Evolutionary conservation across 1,284 basidiomycete genomes (phyloP), one percentile per base, ranked within the genome.

Genomic region (Irpex sp.): DNA sequence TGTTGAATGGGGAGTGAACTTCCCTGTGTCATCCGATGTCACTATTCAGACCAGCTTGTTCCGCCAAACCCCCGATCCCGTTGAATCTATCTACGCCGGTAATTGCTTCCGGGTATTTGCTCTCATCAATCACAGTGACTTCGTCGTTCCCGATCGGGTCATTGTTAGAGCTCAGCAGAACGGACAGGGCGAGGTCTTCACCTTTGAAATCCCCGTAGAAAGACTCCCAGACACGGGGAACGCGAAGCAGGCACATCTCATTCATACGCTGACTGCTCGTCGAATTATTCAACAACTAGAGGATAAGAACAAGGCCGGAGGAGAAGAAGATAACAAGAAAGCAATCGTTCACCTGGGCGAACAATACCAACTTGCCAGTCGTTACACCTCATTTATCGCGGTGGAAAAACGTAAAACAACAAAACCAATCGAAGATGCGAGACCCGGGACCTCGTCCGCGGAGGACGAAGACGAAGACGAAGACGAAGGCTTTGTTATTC

Each of bases 1-100:
- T 1, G 67, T 86, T 21, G 79, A 84, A 59, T 86, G 84, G 85
- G 73, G 77, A 39, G 28, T 36, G 58, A 23, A 16, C 12, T 53
- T 16, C n/a, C 18, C 16, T 28, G n/a, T 14, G 10, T 36, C 28
- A 9, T 55, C 36, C 45, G 36, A 55, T n/a, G 21, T 37, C 53
- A 55, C 28, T 18, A 3, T 14, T 23, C 28, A 33, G n/a, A 55
- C 21, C 23, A 35, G 21, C 58, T 67, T 71, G 56, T 56, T 67
- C 8, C 58, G 47, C 18, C 61, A 62, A 33, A 42, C 54, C 4
- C 64, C 64, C 3, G 10, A 55, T 5, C 10, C 4, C 3, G 55
- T 63, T 39, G 36, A 60, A 4, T 14, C 60, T 18, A 52, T 64
- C 21, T 64, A 56, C 23, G 56, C 58, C 21, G 63, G 63, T 5